Evolutionary conservation across 306 rosid species (phyloP).

Genomic region (Acmispon strigosus): DNA sequence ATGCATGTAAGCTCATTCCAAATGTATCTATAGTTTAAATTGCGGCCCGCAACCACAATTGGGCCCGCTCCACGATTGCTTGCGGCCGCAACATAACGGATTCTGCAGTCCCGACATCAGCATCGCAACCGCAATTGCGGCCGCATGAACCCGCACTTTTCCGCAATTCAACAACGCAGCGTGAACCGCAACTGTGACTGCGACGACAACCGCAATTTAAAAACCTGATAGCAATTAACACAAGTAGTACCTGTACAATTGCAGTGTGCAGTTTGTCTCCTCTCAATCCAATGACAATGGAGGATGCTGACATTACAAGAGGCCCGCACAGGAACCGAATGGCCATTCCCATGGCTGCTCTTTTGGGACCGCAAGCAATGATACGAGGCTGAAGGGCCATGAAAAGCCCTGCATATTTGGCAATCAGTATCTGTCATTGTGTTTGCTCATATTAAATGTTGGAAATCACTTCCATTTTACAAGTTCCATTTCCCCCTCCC

Average conservation of each 20-base stretch:
- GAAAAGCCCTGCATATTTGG: constrained; percentile 61
- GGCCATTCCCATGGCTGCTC: constrained; percentile 75
- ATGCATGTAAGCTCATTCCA: too few relatives aligned
- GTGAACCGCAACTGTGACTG: too few relatives aligned
- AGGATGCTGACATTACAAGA: constrained; percentile 83
- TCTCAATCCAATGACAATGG: constrained; percentile 74
- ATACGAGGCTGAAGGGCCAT: constrained; percentile 95
- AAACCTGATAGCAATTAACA: too few relatives aligned
- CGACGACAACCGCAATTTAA: too few relatives aligned
- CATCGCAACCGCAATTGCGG: too few relatives aligned
- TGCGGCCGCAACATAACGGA: too few relatives aligned
- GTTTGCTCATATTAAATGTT: background rate
- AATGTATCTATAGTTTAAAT: too few relatives aligned
- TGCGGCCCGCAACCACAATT: too few relatives aligned
- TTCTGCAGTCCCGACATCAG: too few relatives aligned
- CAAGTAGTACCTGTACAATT: constrained; percentile 61
- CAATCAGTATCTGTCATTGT: constrained; percentile 14
- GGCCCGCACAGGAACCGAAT: constrained; percentile 88
- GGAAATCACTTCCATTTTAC: background rate
- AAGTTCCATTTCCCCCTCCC: background rate
- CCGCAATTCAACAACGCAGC: too few relatives aligned
- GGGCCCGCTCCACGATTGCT: too few relatives aligned
- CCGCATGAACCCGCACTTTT: too few relatives aligned
- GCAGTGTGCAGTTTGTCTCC: constrained; percentile 71
- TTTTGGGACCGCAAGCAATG: constrained; percentile 80